Evolutionary conservation across 2,329 filamentous ascomycete genomes (phyloP), one percentile per base, ranked within the genome.

Genomic region (Trichoderma sp.): DNA sequence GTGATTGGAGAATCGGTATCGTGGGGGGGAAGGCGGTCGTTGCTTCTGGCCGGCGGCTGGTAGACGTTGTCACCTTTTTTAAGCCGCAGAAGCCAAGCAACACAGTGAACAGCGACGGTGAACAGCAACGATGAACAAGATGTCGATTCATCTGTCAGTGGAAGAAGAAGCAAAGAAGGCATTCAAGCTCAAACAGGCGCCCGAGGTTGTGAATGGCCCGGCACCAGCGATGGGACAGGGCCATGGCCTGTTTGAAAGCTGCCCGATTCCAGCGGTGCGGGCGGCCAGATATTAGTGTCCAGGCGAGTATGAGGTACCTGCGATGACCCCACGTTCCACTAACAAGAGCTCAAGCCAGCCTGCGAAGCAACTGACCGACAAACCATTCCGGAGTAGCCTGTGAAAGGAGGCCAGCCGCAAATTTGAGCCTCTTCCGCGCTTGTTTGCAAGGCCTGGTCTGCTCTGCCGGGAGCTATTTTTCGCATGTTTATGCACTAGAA

Each of bases 1-100:
- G 63, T 73, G 71, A 73, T 73, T 73, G 71, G 71, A 73, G 71
- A 73, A 71, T 73, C 32, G n/a, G 71, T 36, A 67, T 73, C 62
- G 68, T 62, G 61, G 71, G 57, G 66, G 67, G 58, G 26, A 55
- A 39, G 26, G 50, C 58, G 66, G 62, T 55, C 62, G 61, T 50
- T 34, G 55, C 17, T 63, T 58, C 66, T 34, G 55, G 68, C 55
- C 68, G 71, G 62, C 53, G 68, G 71, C 34, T 72, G 66, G 50
- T n/a, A 17, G 55, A 50, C 67, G 55, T 36, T 15, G 15, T 69
- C 67, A 53, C 57, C 43, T 50, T 12, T 26, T 34, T 9, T 15
- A 26, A 69, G 55, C 15, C 36, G 28, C 57, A 59, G 20, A 57
- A 53, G 30, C 47, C n/a, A 58, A 34, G 55, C 32, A 26, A 36